Base-by-base conservation (phyloP, 768 basidiomycete species). In the Russula abietina region DNA sequence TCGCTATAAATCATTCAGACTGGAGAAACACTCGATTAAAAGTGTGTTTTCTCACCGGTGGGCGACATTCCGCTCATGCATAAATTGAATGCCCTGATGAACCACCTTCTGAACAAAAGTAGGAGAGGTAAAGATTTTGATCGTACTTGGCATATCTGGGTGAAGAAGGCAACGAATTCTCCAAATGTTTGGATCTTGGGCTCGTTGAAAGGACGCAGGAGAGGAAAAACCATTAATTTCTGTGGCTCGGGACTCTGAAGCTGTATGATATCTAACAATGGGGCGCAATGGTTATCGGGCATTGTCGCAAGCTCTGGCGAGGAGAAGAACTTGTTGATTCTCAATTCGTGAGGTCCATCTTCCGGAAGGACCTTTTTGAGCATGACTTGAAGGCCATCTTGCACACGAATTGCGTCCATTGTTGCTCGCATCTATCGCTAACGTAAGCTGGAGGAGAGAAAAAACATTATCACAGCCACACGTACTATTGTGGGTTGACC, bases 141-240 rank as follows among this genome's bases (percentile, higher is more conserved):
- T 38, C 54, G 4, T 28, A 73, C 77, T 69, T 77, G 74, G 28
- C 78, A 70, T 2, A 76, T 36, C 53, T 77, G 75, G 0, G 66
- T 51, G 28, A 75, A 65, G 48, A 71, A 76, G 7, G 71, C 73
- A 0, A 77, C 53, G 2, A 68, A 71, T 66, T 78, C 77, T 0
- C 77, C 76, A 8, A 76, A 54, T 0, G 74, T 77, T 32, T 70
- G 62, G 38, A 78, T 74, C 0, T 48, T 67, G 0, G 76, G 76
- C 16, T 73, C 61, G 38, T 72, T 51, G 59, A 60, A 72, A 3
- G 17, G 38, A 1, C 71, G 67, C 17, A 76, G 55, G 11, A 73
- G 59, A 1, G 78, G 77, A 66, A 75, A 72, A 7, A 77, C 76
- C 17, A 79, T 58, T 5, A 73, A 26, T 22, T 46, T n/a, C 16